Percentiles rank a stretch among this genome's conserved stretches.
Conservation (phyloP, 1,284 basidiomycete genomes). For the Takashimella tepidaria region DNA sequence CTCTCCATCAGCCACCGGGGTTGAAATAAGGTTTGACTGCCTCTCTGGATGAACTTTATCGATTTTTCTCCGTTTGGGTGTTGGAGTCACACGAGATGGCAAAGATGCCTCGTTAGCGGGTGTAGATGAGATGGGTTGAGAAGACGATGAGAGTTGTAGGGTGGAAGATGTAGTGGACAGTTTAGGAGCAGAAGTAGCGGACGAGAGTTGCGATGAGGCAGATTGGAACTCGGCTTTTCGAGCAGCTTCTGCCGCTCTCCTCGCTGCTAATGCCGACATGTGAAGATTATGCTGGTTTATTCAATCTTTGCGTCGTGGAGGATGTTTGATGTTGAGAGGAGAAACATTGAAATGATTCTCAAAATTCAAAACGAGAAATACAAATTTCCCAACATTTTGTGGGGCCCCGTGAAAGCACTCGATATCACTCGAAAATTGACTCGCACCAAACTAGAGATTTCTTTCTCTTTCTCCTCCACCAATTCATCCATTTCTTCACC, state of each 20-base stretch:
- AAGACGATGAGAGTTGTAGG: neutral
- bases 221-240: neutral
- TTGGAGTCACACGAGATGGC: neutral
- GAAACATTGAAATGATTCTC: neutral
- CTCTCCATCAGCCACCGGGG: neutral
- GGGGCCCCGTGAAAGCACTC: neutral
- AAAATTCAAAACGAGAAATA: neutral
- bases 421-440: neutral
- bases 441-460: neutral
- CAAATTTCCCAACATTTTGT: too few species aligned
- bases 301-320: too few species aligned
- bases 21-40: neutral
- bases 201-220: neutral
- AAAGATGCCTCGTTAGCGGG: neutral
- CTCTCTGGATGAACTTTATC: neutral
- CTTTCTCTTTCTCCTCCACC: neutral
- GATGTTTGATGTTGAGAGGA: neutral
- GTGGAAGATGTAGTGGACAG: neutral
- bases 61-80: neutral
- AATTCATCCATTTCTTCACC: neutral
- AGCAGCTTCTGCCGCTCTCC: slow-evolving; percentile 22
- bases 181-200: neutral
- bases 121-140: neutral
- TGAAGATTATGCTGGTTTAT: too few species aligned
- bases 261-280: slow-evolving; percentile 31